phyloP scores from a whole-genome alignment of 2,329 filamentous ascomycete genomes.

The Bisporella sp. region DNA sequence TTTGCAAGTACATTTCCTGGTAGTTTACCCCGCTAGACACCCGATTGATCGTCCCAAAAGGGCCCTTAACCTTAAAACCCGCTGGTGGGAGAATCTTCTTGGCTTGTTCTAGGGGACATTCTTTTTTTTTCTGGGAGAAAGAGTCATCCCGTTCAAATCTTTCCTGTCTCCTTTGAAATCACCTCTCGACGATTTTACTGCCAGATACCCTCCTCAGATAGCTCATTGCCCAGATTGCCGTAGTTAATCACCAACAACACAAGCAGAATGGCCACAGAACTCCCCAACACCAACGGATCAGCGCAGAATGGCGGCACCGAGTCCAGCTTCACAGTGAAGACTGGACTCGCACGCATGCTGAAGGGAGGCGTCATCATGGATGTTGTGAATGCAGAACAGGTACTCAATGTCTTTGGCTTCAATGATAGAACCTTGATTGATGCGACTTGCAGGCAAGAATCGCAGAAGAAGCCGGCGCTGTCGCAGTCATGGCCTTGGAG shows the following conservation, averaged over 20 bases:
- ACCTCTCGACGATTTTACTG: no score
- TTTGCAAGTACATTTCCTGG: no score
- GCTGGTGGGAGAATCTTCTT: no score
- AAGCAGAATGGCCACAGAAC: slow-evolving; percentile 31
- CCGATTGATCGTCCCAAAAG: no score
- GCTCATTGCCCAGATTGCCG: neutral
- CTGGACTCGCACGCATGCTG: slow-evolving; percentile 92
- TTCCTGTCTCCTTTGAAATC: no score
- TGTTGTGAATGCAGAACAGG: slow-evolving; percentile 84
- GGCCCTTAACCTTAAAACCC: no score
- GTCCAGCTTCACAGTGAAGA: slow-evolving; percentile 76
- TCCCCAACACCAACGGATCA: slow-evolving; percentile 31
- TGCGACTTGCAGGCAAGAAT: slow-evolving; percentile 65
- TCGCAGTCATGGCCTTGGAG: slow-evolving; percentile 97
- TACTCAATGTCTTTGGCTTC: slow-evolving; percentile 26
- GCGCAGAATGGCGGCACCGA: slow-evolving; percentile 16
- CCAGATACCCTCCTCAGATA: no score
- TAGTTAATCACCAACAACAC: slow-evolving; percentile 17
- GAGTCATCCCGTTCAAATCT: no score
- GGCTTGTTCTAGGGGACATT: no score
- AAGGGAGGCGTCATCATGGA: slow-evolving; percentile 99
- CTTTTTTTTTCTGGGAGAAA: no score
- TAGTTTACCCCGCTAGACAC: no score
- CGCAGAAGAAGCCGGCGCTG: slow-evolving; percentile 92
- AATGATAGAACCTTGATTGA: neutral